Evolutionary conservation across 164 flowering plant genomes (phyloP).

Genomic region (Piper betle): DNA sequence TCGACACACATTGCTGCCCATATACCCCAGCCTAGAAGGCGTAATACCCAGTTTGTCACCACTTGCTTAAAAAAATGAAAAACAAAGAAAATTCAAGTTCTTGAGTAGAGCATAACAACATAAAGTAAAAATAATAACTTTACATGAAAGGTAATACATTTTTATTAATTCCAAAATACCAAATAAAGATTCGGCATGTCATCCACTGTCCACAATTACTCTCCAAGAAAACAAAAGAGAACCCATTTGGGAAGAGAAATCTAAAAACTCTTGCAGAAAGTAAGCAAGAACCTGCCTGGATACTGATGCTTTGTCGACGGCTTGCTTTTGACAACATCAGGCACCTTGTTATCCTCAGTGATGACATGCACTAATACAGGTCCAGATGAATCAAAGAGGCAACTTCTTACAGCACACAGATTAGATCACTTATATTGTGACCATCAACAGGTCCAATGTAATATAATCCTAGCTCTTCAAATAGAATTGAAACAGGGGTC

Average conservation of each 20-base stretch:
- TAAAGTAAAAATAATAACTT: neutral
- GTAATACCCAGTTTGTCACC: slow-evolving; percentile 12
- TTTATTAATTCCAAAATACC: neutral
- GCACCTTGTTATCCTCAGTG: slow-evolving; percentile 40
- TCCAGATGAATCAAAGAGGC: slow-evolving; percentile 76
- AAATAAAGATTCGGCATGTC: neutral
- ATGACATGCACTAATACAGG: slow-evolving; percentile 86
- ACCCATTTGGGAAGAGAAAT: neutral
- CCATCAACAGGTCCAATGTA: slow-evolving; percentile 96
- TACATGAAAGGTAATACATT: neutral
- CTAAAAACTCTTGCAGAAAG: neutral
- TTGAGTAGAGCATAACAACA: neutral
- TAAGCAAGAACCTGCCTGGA: slow-evolving; percentile 7
- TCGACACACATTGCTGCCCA: slow-evolving; percentile 18
- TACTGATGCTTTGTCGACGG: slow-evolving; percentile 15
- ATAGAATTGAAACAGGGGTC: slow-evolving; percentile 73
- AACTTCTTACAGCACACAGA: slow-evolving; percentile 68
- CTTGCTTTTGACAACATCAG: slow-evolving; percentile 18
- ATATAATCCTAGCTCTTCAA: slow-evolving; percentile 92
- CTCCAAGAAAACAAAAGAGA: neutral
- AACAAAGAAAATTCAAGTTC: neutral
- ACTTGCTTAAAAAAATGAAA: slow-evolving; percentile 20
- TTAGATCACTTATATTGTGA: slow-evolving; percentile 79
- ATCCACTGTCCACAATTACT: neutral
- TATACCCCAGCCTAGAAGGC: slow-evolving; percentile 8